phyloP scores from a whole-genome alignment of 2,329 filamentous ascomycete species.

The Pseudocercospora macadamiae region DNA sequence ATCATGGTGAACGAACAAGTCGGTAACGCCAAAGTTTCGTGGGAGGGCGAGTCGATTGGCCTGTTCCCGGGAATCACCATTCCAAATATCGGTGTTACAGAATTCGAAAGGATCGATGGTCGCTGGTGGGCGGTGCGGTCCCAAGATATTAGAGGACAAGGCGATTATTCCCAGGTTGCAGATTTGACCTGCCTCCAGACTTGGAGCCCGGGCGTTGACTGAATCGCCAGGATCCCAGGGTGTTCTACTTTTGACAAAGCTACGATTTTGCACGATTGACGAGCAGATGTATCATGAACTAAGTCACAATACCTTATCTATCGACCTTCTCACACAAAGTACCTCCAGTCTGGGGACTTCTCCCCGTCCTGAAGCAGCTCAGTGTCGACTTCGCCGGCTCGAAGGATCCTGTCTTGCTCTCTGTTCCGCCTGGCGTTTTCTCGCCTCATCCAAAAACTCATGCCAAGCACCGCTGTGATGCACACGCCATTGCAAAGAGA shows the following conservation, averaged over 20 bases:
- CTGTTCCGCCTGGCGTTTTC: background rate
- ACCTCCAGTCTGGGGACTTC: background rate
- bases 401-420: background rate
- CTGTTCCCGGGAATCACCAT: constrained; percentile 1
- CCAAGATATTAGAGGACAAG: background rate
- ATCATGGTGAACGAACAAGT: background rate
- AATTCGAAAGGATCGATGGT: background rate
- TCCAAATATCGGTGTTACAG: background rate
- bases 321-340: background rate
- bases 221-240: background rate
- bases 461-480: background rate
- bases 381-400: background rate
- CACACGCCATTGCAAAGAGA: background rate
- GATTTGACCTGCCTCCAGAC: background rate
- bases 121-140: background rate
- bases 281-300: background rate
- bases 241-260: background rate
- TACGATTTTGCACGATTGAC: background rate
- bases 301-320: background rate
- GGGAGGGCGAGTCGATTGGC: background rate
- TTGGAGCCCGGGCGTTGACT: background rate
- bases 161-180: background rate
- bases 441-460: background rate
- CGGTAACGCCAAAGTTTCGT: background rate
- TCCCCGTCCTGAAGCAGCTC: background rate